Conservation (phyloP, 2,329 filamentous ascomycete species). For the Aaosphaeria pasadenensis region DNA sequence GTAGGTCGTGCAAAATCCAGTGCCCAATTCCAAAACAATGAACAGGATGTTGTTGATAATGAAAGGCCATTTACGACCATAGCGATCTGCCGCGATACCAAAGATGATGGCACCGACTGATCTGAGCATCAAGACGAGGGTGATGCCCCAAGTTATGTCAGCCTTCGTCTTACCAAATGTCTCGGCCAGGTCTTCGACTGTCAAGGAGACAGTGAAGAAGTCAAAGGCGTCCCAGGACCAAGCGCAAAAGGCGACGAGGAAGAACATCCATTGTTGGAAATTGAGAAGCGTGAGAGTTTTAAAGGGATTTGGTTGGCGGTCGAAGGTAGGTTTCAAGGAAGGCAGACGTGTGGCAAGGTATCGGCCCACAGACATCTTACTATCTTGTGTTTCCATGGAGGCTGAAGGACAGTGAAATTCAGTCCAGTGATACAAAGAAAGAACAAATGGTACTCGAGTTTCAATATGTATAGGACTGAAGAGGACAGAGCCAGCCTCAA, state of each 20-base stretch:
- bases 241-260: constrained; percentile 46
- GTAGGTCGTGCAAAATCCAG: constrained; percentile 59
- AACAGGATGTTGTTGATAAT: constrained; percentile 61
- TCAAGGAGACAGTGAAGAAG: constrained; percentile 61
- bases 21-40: constrained; percentile 59
- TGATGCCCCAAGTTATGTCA: constrained; percentile 59
- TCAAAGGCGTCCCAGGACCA: constrained; percentile 55
- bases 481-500: too few relatives aligned
- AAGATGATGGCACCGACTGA: constrained; percentile 59
- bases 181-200: constrained; percentile 52
- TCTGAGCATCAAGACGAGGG: constrained; percentile 54
- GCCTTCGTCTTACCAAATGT: constrained; percentile 53
- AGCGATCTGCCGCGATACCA: constrained; percentile 53
- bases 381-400: too few relatives aligned
- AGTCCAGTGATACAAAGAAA: too few relatives aligned
- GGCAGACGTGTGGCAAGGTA: constrained; percentile 55
- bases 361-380: constrained; percentile 31
- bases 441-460: too few relatives aligned
- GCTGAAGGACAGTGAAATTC: too few relatives aligned
- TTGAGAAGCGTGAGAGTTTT: constrained; percentile 51
- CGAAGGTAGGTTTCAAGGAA: constrained; percentile 56
- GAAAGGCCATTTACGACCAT: constrained; percentile 57
- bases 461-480: too few relatives aligned
- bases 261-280: constrained; percentile 58
- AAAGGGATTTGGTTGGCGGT: constrained; percentile 53